Conservation (phyloP, 2,329 filamentous ascomycete species). For the Acarospora socialis region DNA sequence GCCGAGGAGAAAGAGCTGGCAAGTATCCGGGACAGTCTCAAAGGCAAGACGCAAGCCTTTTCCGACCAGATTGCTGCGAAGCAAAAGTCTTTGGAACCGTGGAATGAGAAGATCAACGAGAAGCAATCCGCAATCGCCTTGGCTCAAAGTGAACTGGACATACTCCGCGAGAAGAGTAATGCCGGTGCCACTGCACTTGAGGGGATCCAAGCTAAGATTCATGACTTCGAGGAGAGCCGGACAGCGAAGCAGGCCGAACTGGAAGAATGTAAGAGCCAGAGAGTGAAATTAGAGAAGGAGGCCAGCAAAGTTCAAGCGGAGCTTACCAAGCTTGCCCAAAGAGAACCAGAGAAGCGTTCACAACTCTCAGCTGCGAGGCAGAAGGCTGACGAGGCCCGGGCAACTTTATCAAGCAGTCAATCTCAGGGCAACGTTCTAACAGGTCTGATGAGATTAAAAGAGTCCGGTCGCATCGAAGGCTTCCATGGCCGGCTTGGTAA, state of each 20-base stretch:
- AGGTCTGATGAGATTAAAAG: conserved; percentile 84
- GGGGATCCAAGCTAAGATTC: conserved; percentile 69
- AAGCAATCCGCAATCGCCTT: conserved; percentile 91
- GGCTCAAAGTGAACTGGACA: conserved; percentile 85
- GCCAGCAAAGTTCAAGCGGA: conserved; percentile 57
- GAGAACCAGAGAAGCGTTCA: conserved; percentile 68
- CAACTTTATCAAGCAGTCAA: conserved; percentile 77
- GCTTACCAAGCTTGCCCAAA: conserved; percentile 54
- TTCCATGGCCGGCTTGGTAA: conserved; percentile 94
- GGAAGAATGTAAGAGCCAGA: conserved; percentile 59
- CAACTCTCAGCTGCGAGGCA: conserved; percentile 82
- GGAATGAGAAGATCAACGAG: conserved; percentile 93
- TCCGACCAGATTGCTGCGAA: conserved; percentile 85
- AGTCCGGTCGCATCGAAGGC: conserved; percentile 90
- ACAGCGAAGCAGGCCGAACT: conserved; percentile 59
- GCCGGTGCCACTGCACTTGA: conserved; percentile 71
- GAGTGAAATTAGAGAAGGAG: conserved; percentile 59
- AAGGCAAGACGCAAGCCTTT: conserved; percentile 89
- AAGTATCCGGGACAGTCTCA: conserved; percentile 71
- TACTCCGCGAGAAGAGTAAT: conserved; percentile 78
- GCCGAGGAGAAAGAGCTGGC: conserved; percentile 69
- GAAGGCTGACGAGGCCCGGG: conserved; percentile 90
- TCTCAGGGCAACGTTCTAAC: conserved; percentile 86
- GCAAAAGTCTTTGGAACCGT: conserved; percentile 88
- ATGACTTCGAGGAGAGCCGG: conserved; percentile 55